Base-by-base conservation (phyloP, 2,329 filamentous ascomycete genomes). In the Amphichorda felina region DNA sequence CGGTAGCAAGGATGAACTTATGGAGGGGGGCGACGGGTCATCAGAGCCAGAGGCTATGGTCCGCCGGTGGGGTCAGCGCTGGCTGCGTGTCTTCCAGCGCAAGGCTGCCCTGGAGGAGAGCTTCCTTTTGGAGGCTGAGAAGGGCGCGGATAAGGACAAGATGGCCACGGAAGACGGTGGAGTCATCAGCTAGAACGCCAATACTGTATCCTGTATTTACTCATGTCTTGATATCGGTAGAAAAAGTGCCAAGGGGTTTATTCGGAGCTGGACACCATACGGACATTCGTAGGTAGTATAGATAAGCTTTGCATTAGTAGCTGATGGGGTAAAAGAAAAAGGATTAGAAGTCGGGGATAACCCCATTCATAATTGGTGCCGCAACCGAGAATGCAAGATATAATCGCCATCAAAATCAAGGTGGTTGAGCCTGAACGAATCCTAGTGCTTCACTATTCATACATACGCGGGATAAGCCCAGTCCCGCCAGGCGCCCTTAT, bases 51-150 rank as follows among this genome's bases (percentile, higher is more conserved):
- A 80, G 45, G 70, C 70, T 40, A 64, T 88, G 43, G 71, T 94
- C 38, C 71, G 72, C 42, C 70, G 74, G 34, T 96, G 91, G 91
- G 88, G 82, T 1, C 72, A 75, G 51, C 73, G 87, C 33, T 98
- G 91, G 91, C 63, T 85, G 42, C 72, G 85, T 22, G 86, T 91
- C 2, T 95, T 94, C 56, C 66, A 78, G 48, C 70, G 91, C 30
- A 82, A 86, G 58, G 74, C 75, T 11, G 84, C 83, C 3, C 84
- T 96, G 11, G 88, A 96, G 61, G 87, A 95, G 59, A 72, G 82
- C 0, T 75, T 72, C 50, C 49, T 68, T 8, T 26, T 53, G 1
- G 60, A 62, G 42, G 51, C 49, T 5, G 45, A 41, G 4, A 56
- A 57, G 40, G 29, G 32, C 9, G 51, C 49, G 5, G 45, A 41